Conservation (phyloP, 768 basidiomycete species). For the Clitopilus hobsonii region DNA sequence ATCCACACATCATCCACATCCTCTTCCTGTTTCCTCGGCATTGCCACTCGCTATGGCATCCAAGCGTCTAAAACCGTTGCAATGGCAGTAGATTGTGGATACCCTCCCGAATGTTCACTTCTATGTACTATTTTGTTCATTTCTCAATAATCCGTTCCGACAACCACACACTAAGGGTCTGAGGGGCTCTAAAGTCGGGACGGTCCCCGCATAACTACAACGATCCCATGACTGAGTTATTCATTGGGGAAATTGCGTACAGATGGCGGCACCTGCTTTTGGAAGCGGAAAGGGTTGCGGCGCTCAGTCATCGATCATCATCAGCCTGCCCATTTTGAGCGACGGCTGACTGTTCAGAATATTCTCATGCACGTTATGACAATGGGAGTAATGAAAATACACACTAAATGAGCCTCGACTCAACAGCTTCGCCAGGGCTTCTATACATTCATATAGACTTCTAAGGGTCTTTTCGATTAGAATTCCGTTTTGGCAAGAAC, state of each 20-base stretch:
- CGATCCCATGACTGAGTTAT: background rate
- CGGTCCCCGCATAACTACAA: background rate
- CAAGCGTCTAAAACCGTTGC: background rate
- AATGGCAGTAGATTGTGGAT: background rate
- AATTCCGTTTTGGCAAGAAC: too few species aligned
- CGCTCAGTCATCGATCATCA: slow-evolving; percentile 1
- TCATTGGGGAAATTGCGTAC: background rate
- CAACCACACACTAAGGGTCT: background rate
- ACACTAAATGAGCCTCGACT: slow-evolving; percentile 1
- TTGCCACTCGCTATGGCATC: background rate
- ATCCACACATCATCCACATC: slow-evolving; percentile 1
- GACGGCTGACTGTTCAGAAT: background rate
- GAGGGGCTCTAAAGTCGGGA: background rate
- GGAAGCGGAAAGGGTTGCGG: background rate
- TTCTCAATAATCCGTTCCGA: background rate
- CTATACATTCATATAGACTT: too few species aligned
- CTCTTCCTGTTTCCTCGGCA: slow-evolving; percentile 1
- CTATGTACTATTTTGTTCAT: background rate
- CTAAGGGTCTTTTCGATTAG: too few species aligned
- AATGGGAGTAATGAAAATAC: background rate
- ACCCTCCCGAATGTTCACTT: background rate
- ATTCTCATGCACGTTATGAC: background rate
- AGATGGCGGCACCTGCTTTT: background rate
- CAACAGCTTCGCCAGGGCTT: background rate
- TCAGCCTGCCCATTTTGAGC: background rate